Evolutionary conservation across 2,329 filamentous ascomycete genomes (phyloP).

Genomic region (Zymoseptoria ardabiliae): DNA sequence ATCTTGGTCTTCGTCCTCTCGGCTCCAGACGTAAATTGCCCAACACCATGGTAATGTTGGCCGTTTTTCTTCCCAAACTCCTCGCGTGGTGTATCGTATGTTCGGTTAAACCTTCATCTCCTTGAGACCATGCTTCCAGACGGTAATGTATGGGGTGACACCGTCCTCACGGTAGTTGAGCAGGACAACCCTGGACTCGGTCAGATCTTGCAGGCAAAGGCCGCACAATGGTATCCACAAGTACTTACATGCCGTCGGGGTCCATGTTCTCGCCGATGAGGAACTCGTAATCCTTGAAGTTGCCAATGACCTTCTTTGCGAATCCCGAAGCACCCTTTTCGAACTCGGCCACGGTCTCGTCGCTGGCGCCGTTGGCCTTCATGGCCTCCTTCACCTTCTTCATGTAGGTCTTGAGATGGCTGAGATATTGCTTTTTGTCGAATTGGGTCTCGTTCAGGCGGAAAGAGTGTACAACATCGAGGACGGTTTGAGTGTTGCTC

Average conservation of each 20-base stretch:
- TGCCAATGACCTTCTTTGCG: constrained; percentile 74
- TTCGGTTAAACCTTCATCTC: constrained; percentile 77
- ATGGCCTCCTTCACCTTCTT: constrained; percentile 73
- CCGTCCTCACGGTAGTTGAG: constrained; percentile 98
- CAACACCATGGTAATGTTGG: not conserved
- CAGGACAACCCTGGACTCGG: constrained; percentile 61
- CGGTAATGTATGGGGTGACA: constrained; percentile 74
- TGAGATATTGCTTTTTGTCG: constrained; percentile 81
- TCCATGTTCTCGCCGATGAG: constrained; percentile 88
- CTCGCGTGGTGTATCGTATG: not conserved
- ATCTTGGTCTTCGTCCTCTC: constrained; percentile 4
- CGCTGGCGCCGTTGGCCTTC: constrained; percentile 53
- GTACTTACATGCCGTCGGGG: constrained; percentile 80
- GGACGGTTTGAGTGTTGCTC: constrained; percentile 65
- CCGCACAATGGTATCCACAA: too few species aligned
- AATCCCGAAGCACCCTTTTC: constrained; percentile 66
- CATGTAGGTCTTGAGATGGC: constrained; percentile 90
- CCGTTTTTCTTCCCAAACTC: constrained; percentile 4
- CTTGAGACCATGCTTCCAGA: constrained; percentile 92
- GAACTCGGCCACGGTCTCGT: constrained; percentile 67
- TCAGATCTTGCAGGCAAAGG: not conserved
- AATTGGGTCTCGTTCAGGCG: constrained; percentile 70
- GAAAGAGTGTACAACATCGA: constrained; percentile 92
- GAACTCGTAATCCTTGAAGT: constrained; percentile 97
- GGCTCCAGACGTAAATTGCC: constrained; percentile 6